These are phyloP conservation scores for Myxozyma sirexii DNA, from an alignment of 805 yeast genomes.

Conservation along the genomic window DNA sequence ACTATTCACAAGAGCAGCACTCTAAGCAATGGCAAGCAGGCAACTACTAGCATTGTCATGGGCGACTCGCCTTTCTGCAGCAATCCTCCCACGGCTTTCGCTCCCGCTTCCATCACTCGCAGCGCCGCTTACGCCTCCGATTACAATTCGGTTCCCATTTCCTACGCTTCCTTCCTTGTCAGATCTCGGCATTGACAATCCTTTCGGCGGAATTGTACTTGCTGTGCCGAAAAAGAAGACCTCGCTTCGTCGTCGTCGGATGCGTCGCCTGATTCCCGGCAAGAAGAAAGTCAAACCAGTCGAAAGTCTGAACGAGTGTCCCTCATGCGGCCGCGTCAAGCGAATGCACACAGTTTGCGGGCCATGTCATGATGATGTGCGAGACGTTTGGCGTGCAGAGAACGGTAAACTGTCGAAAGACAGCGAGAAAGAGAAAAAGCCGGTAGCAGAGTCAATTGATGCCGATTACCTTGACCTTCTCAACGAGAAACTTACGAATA, in stretches of 20 bases:
- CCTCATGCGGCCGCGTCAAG: constrained; percentile 92
- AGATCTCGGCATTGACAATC: constrained; percentile 44
- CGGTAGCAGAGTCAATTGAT: constrained; percentile 25
- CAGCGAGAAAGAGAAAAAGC: background rate
- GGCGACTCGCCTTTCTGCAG: constrained; percentile 15
- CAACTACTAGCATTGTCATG: constrained; percentile 5
- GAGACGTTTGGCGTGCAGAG: constrained; percentile 62
- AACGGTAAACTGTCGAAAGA: constrained; percentile 19
- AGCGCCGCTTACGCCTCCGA: constrained; percentile 13
- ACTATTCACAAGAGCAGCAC: background rate
- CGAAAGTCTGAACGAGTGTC: constrained; percentile 82
- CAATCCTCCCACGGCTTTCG: constrained; percentile 14
- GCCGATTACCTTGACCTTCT: constrained; percentile 19
- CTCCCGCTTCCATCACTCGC: constrained; percentile 1
- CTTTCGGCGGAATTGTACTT: constrained; percentile 61
- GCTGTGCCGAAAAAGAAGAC: constrained; percentile 96
- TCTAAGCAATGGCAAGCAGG: constrained; percentile 1
- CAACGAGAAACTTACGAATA: constrained; percentile 19
- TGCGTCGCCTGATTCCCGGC: constrained; percentile 79
- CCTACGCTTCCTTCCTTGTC: constrained; percentile 20
- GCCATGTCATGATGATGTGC: constrained; percentile 86
- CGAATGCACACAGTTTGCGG: constrained; percentile 89
- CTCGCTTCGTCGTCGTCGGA: constrained; percentile 83
- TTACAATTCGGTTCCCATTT: constrained; percentile 25
- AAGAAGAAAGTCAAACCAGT: constrained; percentile 76